Base-by-base conservation (phyloP, 2,329 filamentous ascomycete species). In the Monilinia polystroma region DNA sequence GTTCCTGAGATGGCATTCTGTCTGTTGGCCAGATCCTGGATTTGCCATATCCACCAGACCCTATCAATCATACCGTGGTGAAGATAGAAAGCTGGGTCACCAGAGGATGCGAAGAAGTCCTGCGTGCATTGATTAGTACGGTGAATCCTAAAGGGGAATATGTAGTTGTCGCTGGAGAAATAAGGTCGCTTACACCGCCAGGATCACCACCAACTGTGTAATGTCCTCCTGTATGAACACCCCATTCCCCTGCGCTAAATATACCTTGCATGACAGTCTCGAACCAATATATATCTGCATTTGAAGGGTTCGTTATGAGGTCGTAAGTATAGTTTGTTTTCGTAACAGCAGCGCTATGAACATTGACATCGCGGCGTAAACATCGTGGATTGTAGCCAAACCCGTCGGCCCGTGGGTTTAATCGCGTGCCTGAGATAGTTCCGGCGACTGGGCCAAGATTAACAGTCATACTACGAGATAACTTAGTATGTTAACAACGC, bases 1-100 rank as follows among this genome's bases (percentile, higher is more conserved):
- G 80, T 72, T 4, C 76, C 76, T 76, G 77, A 68, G 29, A 75
- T 32, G n/a, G 70, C 71, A 41, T 69, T 68, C 41, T 69, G 66
- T n/a, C 70, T 69, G 66, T 55, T 78, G 73, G 57, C 74, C 72
- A 72, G 79, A 68, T 81, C 77, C 38, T 80, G 77, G 51, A 79
- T 80, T 74, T 82, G 80, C 80, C 80, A 82, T 67, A 82, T 79
- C 72, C 79, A 82, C 72, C 80, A 81, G 60, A 81, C 74, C 7
- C 80, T 75, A 67, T 82, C 81, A 53, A 82, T 77, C 71, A 80
- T 77, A 0, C 75, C 79, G 64, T 82, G 81, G 67, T 82, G 80
- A 7, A 80, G 70, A 68, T 78, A 82, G 71, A 82, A 82, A 2
- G 73, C 78, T 1, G 81, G 80, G 63, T 82, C 80, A 1, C 78